Evolutionary conservation across 2,329 filamentous ascomycete species (phyloP), one percentile per base, ranked within the genome.

Genomic region (Didymosphaeria variabile): DNA sequence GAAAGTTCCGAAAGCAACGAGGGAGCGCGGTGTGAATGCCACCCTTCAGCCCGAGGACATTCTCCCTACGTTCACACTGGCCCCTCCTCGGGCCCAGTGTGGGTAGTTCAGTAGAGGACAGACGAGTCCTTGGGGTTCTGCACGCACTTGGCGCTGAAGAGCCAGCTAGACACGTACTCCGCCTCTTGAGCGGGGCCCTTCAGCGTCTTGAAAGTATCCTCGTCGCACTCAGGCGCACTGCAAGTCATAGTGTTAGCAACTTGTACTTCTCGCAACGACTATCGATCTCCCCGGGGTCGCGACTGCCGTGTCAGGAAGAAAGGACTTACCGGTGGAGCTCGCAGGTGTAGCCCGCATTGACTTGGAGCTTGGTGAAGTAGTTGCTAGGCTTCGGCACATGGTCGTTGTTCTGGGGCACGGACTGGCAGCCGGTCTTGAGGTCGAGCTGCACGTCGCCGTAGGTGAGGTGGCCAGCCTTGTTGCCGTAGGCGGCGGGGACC

Each of bases 351-450:
- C 23, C 52, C 5, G 7, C 10, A 19, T 55, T 32, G 38, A 55
- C 51, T n/a, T 54, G 21, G 23, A 54, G 51, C 51, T 44, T 42
- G 23, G 51, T 54, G 51, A 54, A 54, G 36, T 17, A 17, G 7
- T 15, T 15, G 38, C 36, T 54, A 12, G 51, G 51, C 8, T 31
- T 19, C 1, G 51, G 51, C 38, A 44, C 12, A 21, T 13, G 23
- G n/a, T 42, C 51, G 21, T 54, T 36, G 29, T 46, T 46, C 40
- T 55, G 38, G 26, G 52, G 52, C 31, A 55, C 29, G 12, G 21
- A 9, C 3, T 46, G 40, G 31, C 53, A 55, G n/a, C 31, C 52
- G 4, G 26, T 19, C 3, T 23, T 45, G 15, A 44, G 13, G 19
- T 46, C 31, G n/a, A 46, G 29, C 40, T 47, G 9, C n/a, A 55